Evolutionary conservation across 192 early-diverging fungal species (phyloP), one percentile per base, ranked within the genome.

Genomic region (Lunasporangiospora selenospora): DNA sequence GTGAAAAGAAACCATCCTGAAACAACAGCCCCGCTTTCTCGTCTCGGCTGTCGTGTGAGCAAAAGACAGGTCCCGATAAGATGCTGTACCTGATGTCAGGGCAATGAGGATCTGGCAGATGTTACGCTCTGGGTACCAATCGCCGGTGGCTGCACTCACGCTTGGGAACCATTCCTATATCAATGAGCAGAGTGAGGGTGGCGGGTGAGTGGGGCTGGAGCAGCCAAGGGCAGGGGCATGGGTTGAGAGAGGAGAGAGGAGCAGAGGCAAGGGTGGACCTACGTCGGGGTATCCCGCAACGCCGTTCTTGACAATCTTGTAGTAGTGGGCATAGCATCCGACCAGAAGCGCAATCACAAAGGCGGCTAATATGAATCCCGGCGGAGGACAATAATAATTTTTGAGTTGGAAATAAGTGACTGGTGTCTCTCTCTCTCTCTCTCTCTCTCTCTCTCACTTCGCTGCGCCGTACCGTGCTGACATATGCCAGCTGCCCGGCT

Each of bases 61-160:
- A n/a, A n/a, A n/a, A n/a, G n/a, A n/a, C n/a, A n/a, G n/a, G n/a
- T n/a, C n/a, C n/a, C n/a, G n/a, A n/a, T n/a, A n/a, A n/a, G n/a
- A n/a, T n/a, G n/a, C n/a, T 32, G 26, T 77, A 82, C 81, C 88
- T 10, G 83, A 81, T 2, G 89, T 84, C 58, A 92, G 62, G n/a
- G 92, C 92, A 63, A 90, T 90, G 15, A 92, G 77, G 23, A 93
- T 79, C 82, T 93, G 90, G 59, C 91, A 93, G 21, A 92, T 80
- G 42, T 80, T 85, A 16, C 89, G 77, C 7, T 85, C 90, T 7
- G 88, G 92, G 64, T 90, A 93, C 57, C 90, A 67, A 64, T 93
- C 92, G 64, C 92, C 92, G 41, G 90, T 93, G 1, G 88, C 86
- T 0, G 90, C 92, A 42, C 87, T 90, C 1, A 93, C 90, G 53